Conservation (phyloP, 2,329 filamentous ascomycete species). For the Paecilomyces dactylethromorphus region DNA sequence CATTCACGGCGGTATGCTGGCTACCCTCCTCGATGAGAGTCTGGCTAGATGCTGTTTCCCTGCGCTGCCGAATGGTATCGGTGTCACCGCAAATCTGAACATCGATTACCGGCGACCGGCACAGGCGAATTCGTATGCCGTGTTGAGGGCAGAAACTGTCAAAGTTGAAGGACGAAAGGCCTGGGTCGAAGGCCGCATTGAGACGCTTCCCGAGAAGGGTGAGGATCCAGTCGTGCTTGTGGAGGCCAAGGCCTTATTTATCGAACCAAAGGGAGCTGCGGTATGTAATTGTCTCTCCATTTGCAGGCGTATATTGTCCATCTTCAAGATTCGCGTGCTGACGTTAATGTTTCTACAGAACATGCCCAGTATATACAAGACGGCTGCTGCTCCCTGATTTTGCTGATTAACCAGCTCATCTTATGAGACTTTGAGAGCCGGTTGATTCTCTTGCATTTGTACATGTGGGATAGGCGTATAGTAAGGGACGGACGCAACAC, state of each 20-base stretch:
- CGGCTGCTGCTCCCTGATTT: not conserved
- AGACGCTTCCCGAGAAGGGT: conserved; percentile 62
- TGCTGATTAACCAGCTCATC: not conserved
- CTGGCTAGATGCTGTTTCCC: conserved; percentile 82
- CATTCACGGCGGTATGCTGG: conserved; percentile 81
- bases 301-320: not conserved
- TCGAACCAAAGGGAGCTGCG: conserved; percentile 77
- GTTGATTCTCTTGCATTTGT: not conserved
- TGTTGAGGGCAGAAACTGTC: conserved; percentile 70
- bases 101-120: conserved; percentile 77
- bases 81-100: conserved; percentile 75
- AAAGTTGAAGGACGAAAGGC: conserved; percentile 90
- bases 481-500: not conserved
- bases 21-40: conserved; percentile 89
- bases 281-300: conserved; percentile 44
- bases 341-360: conserved; percentile 6
- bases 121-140: conserved; percentile 66
- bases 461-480: not conserved
- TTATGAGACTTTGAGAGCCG: no score
- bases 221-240: conserved; percentile 63
- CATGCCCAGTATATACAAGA: conserved; percentile 19
- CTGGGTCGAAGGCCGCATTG: conserved; percentile 83
- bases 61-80: conserved; percentile 78
- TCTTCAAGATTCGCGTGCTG: not conserved
- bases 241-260: conserved; percentile 78